Evolutionary conservation across 768 basidiomycete genomes (phyloP).

Genomic region (Rickenella mellea): DNA sequence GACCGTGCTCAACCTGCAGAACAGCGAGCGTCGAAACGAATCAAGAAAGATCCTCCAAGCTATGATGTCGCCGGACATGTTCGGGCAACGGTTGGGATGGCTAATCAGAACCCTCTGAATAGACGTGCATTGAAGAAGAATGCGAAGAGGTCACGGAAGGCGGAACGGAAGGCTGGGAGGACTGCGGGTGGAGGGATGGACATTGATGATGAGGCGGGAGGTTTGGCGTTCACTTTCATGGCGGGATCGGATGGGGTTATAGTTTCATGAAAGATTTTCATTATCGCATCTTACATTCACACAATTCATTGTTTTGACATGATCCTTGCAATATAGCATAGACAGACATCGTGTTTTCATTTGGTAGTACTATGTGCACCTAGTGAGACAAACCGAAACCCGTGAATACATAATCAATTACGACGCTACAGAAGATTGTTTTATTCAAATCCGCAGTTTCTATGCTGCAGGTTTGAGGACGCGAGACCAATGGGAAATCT

Average conservation of each 20-base stretch:
- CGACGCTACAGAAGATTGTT: no score
- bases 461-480: no score
- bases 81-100: constrained; percentile 37
- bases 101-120: constrained; percentile 48
- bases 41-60: constrained; percentile 40
- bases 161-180: constrained; percentile 23
- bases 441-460: no score
- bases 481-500: no score
- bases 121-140: constrained; percentile 53
- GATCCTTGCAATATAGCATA: no score
- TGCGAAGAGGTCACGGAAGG: constrained; percentile 52
- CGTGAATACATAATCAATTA: no score
- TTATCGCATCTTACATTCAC: not conserved
- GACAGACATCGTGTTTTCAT: no score
- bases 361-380: no score
- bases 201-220: constrained; percentile 30
- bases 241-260: constrained; percentile 13
- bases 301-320: no score
- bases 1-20: no score
- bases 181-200: constrained; percentile 30
- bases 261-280: not conserved
- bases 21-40: constrained; percentile 36
- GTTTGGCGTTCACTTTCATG: constrained; percentile 38
- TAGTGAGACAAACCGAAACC: no score
- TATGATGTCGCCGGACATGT: constrained; percentile 43